Evolutionary conservation across 805 yeast species (phyloP), one percentile per base, ranked within the genome.

Genomic region (Candida wancherniae): DNA sequence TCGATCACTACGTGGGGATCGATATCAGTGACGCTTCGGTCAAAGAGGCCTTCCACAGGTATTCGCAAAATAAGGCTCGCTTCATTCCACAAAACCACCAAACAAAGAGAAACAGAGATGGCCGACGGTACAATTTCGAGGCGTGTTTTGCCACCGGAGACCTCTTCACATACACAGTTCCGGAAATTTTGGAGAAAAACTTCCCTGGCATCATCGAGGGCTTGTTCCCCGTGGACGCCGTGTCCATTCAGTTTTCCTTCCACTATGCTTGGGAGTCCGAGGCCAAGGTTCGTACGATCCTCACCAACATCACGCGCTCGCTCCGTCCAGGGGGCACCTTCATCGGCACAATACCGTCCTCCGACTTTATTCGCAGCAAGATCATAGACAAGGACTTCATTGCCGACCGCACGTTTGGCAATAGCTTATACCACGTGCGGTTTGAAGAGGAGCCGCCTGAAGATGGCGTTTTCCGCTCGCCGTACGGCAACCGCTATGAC

Each of bases 231-330:
- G 85, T 88, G 36, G 96, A 92, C 57, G 63, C 81, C 11, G 96
- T 90, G 1, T 78, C 94, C 4, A 75, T 84, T 58, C 98, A 92
- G 55, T 92, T 92, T 58, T 84, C 95, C 36, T 63, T 92, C 56
- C 99, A 92, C 55, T 92, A 92, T 62, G 95, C 97, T 0, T 92
- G 87, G 61, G 92, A 84, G 45, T 69, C 81, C 4, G 97, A 87
- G 53, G 75, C 71, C 20, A 83, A 84, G 38, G 88, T 87, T 1
- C 72, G 86, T 42, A 73, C 69, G 26, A 63, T 88, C 44, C 61
- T 92, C 28, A 68, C 71, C 19, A 92, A 92, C 50, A 82, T 92
- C 6, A 69, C 94, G 3, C 66, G 76, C 35, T 78, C 88, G 0
- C 68, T 92, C 36, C 75, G 73, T 45, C 67, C 77, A 2, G 97